phyloP scores from a whole-genome alignment of 78 protist species.

The Dictyostelium capitatum region DNA sequence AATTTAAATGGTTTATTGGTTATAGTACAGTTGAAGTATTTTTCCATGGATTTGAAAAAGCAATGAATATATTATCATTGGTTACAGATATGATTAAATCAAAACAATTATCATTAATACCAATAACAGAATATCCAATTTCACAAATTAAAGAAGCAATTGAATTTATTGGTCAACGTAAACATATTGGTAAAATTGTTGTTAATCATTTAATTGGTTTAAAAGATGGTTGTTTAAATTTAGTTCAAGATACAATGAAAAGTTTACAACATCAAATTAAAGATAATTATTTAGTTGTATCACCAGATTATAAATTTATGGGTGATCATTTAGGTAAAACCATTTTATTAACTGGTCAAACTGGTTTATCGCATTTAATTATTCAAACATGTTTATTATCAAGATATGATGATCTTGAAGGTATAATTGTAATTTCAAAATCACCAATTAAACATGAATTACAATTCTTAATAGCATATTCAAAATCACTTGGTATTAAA shows the following conservation, averaged over 20 bases:
- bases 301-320: not conserved
- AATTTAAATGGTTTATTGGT: not conserved
- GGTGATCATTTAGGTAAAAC: not conserved
- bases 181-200: slow-evolving; percentile 69
- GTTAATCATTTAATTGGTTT: slow-evolving; percentile 26
- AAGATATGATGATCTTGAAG: not conserved
- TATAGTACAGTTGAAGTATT: slow-evolving; percentile 28
- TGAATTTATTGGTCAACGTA: slow-evolving; percentile 36
- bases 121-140: slow-evolving; percentile 35
- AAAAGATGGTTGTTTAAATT: too few species aligned
- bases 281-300: not conserved
- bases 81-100: slow-evolving; percentile 4
- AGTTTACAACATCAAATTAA: too few species aligned
- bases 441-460: slow-evolving; percentile 52
- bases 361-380: slow-evolving; percentile 30
- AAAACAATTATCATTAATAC: slow-evolving; percentile 12
- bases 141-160: slow-evolving; percentile 40
- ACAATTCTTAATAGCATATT: not conserved
- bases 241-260: too few species aligned
- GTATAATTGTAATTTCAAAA: slow-evolving; percentile 19
- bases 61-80: slow-evolving; percentile 5
- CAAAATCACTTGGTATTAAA: too few species aligned
- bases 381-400: slow-evolving; percentile 20
- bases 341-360: slow-evolving; percentile 54
- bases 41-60: not conserved